phyloP scores from a whole-genome alignment of 2,329 filamentous ascomycete species.

The Piedraia hortae region DNA sequence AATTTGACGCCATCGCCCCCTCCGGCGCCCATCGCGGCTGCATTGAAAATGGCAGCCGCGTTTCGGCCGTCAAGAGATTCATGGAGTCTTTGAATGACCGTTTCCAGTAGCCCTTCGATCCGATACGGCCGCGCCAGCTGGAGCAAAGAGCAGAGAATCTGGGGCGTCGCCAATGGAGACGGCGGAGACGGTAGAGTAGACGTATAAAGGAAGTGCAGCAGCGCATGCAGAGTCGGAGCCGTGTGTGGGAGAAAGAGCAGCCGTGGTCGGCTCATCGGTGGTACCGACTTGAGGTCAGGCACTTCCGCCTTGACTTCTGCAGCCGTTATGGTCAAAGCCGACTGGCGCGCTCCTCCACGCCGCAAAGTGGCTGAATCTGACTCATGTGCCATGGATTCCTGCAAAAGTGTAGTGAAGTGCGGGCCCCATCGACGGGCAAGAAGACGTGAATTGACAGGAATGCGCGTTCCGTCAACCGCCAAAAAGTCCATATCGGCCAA shows the following conservation, averaged over 20 bases:
- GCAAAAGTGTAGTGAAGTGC: constrained; percentile 76
- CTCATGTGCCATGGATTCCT: constrained; percentile 46
- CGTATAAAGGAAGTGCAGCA: constrained; percentile 84
- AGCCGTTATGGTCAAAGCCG: constrained; percentile 61
- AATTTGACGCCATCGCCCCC: constrained; percentile 63
- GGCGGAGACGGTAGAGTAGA: constrained; percentile 53
- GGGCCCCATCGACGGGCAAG: constrained; percentile 76
- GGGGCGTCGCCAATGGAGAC: constrained; percentile 65
- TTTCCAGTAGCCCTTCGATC: constrained; percentile 74
- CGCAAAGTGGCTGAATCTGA: constrained; percentile 49
- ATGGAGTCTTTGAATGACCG: constrained; percentile 74
- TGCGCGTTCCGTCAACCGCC: constrained; percentile 67
- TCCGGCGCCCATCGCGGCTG: constrained; percentile 89
- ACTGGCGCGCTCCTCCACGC: constrained; percentile 36
- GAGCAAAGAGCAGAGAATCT: constrained; percentile 81
- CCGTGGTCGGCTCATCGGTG: constrained; percentile 40
- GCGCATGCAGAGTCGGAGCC: constrained; percentile 59
- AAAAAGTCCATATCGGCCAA: constrained; percentile 91
- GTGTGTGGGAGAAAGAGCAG: constrained; percentile 87
- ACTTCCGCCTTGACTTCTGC: constrained; percentile 23
- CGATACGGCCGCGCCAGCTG: constrained; percentile 85
- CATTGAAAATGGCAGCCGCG: constrained; percentile 90
- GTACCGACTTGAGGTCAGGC: constrained; percentile 25
- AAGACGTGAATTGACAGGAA: constrained; percentile 79
- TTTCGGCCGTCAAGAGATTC: constrained; percentile 75